phyloP scores from a whole-genome alignment of 2,329 filamentous ascomycete species.

The Hyphodiscus sp. region DNA sequence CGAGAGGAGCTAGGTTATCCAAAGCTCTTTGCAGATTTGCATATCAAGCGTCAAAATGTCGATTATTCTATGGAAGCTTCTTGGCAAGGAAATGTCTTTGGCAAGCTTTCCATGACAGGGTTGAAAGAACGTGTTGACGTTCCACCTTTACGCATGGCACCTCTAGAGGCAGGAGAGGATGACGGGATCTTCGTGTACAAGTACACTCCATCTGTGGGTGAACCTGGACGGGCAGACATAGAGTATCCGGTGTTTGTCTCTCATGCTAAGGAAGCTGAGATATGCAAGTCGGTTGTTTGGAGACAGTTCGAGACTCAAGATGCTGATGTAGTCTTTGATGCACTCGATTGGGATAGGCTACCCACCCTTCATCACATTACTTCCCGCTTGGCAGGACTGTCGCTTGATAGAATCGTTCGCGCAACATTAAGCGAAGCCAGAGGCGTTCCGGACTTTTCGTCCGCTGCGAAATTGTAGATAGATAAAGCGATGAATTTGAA shows the following conservation, averaged over 20 bases:
- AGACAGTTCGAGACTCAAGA: slow-evolving; percentile 34
- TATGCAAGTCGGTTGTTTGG: not conserved
- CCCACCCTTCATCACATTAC: slow-evolving; percentile 57
- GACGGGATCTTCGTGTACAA: slow-evolving; percentile 47
- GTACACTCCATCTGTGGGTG: slow-evolving; percentile 50
- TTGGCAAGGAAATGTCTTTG: slow-evolving; percentile 39
- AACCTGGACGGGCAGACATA: slow-evolving; percentile 43
- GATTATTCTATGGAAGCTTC: slow-evolving; percentile 35
- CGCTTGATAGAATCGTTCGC: too few relatives aligned
- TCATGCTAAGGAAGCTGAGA: slow-evolving; percentile 4
- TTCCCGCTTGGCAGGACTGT: too few relatives aligned
- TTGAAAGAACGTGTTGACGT: slow-evolving; percentile 26
- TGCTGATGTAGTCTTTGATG: slow-evolving; percentile 42
- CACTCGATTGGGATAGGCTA: slow-evolving; percentile 44
- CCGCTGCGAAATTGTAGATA: too few relatives aligned
- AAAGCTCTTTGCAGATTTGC: slow-evolving; percentile 40
- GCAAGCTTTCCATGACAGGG: slow-evolving; percentile 32
- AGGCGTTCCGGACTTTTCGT: too few relatives aligned
- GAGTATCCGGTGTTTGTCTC: slow-evolving; percentile 39
- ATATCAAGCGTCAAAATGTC: slow-evolving; percentile 48
- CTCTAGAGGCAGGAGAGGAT: slow-evolving; percentile 30
- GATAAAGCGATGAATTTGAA: too few relatives aligned
- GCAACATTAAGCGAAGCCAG: too few relatives aligned
- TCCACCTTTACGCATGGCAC: too few relatives aligned
- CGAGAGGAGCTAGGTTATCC: slow-evolving; percentile 50